These are phyloP conservation scores for Hirsutella minnesotensis DNA, from an alignment of 2,329 filamentous ascomycete genomes.

Conservation along the genomic window DNA sequence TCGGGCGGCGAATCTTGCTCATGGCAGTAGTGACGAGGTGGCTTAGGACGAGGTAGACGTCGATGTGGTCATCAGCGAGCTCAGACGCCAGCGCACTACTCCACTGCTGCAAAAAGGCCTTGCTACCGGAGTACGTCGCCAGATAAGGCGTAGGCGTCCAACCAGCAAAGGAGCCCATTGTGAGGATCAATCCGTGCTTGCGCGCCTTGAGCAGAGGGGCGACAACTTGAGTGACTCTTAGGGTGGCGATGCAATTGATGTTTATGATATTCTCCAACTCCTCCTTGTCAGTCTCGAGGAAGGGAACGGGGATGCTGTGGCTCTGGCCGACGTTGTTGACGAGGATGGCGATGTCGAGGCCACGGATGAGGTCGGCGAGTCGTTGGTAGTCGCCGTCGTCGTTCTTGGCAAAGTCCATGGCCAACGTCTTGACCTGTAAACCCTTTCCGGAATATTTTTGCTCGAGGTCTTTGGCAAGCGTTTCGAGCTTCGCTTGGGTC, in stretches of 20 bases:
- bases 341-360: constrained; percentile 72
- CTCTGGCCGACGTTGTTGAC: constrained; percentile 96
- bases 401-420: constrained; percentile 86
- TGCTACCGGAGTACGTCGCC: constrained; percentile 93
- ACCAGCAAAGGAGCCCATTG: constrained; percentile 94
- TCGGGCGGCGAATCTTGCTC: constrained; percentile 84
- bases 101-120: constrained; percentile 97
- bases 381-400: constrained; percentile 68
- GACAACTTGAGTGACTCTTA: constrained; percentile 77
- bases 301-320: constrained; percentile 85
- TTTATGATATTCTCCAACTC: constrained; percentile 87
- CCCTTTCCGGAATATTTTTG: constrained; percentile 48
- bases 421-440: constrained; percentile 63
- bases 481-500: constrained; percentile 80
- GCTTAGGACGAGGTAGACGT: constrained; percentile 83
- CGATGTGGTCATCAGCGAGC: constrained; percentile 66
- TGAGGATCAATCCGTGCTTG: constrained; percentile 80
- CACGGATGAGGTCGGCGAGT: constrained; percentile 55
- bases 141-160: constrained; percentile 84
- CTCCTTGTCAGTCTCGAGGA: constrained; percentile 63
- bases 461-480: constrained; percentile 64
- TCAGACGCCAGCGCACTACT: constrained; percentile 76
- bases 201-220: constrained; percentile 75
- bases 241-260: constrained; percentile 87
- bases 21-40: constrained; percentile 94